These are phyloP conservation scores for Juncus effusus DNA, from an alignment of 176 grass and related monocot species.

Conservation along the genomic window DNA sequence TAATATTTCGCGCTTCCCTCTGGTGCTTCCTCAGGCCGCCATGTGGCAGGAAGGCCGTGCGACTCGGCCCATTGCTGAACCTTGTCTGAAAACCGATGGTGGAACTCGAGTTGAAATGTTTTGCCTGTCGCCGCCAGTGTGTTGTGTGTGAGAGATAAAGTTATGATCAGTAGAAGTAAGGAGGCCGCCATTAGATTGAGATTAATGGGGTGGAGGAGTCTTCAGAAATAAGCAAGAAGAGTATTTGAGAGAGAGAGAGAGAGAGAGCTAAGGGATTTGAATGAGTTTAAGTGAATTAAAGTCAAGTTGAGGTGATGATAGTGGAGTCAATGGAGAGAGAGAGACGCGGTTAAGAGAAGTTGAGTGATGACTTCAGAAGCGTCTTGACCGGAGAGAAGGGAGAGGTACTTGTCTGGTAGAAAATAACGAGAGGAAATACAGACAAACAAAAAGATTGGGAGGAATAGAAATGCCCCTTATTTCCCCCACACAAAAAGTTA, in stretches of 20 bases:
- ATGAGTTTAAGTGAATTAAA: no score
- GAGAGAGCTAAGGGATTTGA: neutral
- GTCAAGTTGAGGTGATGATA: neutral
- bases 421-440: no score
- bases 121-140: neutral
- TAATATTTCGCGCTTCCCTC: slow-evolving; percentile 63
- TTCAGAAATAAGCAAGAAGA: slow-evolving; percentile 5
- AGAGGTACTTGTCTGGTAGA: no score
- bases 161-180: neutral
- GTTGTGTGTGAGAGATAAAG: neutral
- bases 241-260: neutral
- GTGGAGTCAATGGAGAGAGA: neutral
- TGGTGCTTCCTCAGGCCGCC: slow-evolving; percentile 17
- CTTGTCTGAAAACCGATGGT: slow-evolving; percentile 64
- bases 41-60: slow-evolving; percentile 24
- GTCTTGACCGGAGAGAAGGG: no score
- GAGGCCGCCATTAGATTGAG: neutral
- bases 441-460: no score
- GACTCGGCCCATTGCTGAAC: slow-evolving; percentile 50
- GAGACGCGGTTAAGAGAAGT: neutral
- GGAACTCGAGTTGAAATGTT: slow-evolving; percentile 56
- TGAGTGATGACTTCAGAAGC: no score
- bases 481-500: no score
- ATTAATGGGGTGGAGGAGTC: slow-evolving; percentile 17
- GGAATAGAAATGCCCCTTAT: no score